These are phyloP conservation scores for Magnaporthales sp. DNA, from an alignment of 2,329 filamentous ascomycete species.

Conservation along the genomic window DNA sequence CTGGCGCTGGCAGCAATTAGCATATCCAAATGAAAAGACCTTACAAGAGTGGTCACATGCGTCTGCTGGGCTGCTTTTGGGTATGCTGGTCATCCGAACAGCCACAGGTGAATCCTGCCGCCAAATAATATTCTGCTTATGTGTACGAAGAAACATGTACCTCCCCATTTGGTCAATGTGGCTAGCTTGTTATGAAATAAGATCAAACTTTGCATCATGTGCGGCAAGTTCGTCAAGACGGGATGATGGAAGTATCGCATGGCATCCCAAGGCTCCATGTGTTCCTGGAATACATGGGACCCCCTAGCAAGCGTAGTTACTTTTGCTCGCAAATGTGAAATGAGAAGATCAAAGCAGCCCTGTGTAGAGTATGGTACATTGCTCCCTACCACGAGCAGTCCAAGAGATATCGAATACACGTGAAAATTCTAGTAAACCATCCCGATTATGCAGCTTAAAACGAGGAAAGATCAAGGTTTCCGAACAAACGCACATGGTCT, in stretches of 20 bases:
- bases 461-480: background rate
- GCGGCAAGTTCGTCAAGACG: background rate
- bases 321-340: background rate
- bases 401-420: background rate
- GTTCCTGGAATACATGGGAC: background rate
- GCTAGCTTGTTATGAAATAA: background rate
- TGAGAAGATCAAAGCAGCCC: background rate
- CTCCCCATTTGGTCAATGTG: background rate
- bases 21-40: background rate
- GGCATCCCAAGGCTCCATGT: background rate
- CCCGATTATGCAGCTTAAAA: background rate
- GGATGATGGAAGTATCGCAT: background rate
- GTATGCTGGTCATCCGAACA: background rate
- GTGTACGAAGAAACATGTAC: background rate
- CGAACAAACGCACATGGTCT: background rate
- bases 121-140: too few species aligned
- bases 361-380: background rate
- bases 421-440: background rate
- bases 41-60: background rate
- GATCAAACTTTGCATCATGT: background rate
- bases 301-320: background rate
- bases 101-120: background rate
- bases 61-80: background rate
- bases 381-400: background rate
- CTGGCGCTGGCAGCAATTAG: background rate